Evolutionary conservation across 768 basidiomycete species (phyloP).

Genomic region (Kwoniella botswanensis): DNA sequence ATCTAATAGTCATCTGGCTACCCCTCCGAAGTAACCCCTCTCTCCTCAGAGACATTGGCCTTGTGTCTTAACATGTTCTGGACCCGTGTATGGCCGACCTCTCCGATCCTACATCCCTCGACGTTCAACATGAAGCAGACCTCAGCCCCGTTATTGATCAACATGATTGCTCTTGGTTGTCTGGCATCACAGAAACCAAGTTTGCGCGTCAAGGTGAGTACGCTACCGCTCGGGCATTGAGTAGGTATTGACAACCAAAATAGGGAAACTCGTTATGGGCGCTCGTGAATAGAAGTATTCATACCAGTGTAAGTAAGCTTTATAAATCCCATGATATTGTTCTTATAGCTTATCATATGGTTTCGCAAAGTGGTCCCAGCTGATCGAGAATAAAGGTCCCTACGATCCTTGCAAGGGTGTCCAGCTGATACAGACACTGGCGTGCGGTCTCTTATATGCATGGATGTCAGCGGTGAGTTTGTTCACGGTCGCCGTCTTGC

Average conservation of each 20-base stretch:
- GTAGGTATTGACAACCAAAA: no score
- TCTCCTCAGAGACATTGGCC: background rate
- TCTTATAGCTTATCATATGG: no score
- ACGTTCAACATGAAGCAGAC: slow-evolving; percentile 4
- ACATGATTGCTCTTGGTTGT: background rate
- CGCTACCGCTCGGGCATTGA: no score
- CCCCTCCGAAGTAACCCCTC: background rate
- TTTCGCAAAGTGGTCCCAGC: background rate
- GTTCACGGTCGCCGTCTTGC: background rate
- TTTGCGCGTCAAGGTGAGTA: background rate
- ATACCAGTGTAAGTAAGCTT: background rate
- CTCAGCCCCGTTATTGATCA: slow-evolving; percentile 5
- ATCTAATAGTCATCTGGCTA: background rate
- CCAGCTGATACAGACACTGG: slow-evolving; percentile 8
- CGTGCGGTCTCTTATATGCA: background rate
- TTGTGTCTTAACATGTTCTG: slow-evolving; percentile 10
- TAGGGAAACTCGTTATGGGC: background rate
- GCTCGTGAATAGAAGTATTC: background rate
- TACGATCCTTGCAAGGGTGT: slow-evolving; percentile 6
- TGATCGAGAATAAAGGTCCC: background rate
- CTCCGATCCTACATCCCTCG: slow-evolving; percentile 4
- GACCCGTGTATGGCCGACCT: slow-evolving; percentile 5
- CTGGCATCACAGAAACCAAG: background rate
- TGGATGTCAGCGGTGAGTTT: background rate
- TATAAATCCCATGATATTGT: no score